Base-by-base conservation (phyloP, 176 grass and related monocot genomes). In the Oryza rufipogon region DNA sequence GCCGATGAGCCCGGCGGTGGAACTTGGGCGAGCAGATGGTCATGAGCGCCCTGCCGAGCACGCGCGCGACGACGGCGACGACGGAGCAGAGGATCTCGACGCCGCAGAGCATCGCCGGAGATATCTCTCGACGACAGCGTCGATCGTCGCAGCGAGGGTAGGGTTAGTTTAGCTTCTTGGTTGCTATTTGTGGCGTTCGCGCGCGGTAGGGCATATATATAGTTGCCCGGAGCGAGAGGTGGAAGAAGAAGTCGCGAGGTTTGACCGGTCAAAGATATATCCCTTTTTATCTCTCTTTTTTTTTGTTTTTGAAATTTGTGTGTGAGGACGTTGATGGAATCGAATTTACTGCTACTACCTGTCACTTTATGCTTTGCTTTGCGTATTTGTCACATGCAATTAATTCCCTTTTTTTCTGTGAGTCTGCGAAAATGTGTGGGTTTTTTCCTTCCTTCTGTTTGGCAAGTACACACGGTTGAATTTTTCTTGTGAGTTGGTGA, bases 61-160 rank as follows among this genome's bases (percentile, higher is more conserved):
- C 76, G 87, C 30, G 81, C 20, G 28, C 70, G 76, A 89, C 28
- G 61, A 81, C 76, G 26, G 51, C 76, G 63, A 39, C 47, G 76
- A 73, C 26, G 77, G 77, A 85, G 82, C 71, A 30, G 23, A 85
- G 51, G 71, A 89, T 64, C 51, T 66, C 78, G n/a, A 28, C 76
- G 70, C 76, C 17, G 64, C 47, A 64, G 70, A 89, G 82, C 87
- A 89, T 89, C 38, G 63, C 15, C 22, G 42, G 42, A 20, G 70
- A 45, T 32, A 32, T 32, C n/a, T n/a, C n/a, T n/a, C 30, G 0
- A 32, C 30, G 30, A 32, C 30, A 32, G 30, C 30, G 30, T 0
- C 30, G 30, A 32, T n/a, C n/a, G n/a, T n/a, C 58, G 5, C 23
- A 23, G 58, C 58, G 11, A 2, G 58, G 58, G 6, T 63, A 54